Conservation (phyloP, 768 basidiomycete genomes). For the Leccinellum luteum region DNA sequence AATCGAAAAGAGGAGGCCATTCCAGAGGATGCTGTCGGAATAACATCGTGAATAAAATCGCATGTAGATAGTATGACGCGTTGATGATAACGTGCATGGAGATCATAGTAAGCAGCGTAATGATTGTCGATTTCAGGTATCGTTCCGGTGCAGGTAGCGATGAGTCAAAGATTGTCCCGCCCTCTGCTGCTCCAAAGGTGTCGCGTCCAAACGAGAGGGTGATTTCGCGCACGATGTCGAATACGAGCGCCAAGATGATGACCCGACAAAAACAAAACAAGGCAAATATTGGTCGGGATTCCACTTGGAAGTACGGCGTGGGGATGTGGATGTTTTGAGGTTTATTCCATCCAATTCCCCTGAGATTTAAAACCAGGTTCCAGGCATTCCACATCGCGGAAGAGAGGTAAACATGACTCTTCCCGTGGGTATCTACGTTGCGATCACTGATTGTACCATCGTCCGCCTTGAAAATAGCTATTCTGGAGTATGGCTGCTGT, state of each 20-base stretch:
- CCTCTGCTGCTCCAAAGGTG: slow-evolving; percentile 34
- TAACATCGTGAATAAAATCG: slow-evolving; percentile 43
- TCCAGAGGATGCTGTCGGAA: slow-evolving; percentile 48
- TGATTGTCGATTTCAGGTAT: slow-evolving; percentile 41
- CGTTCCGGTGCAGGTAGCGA: slow-evolving; percentile 31
- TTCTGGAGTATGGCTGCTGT: slow-evolving; percentile 10
- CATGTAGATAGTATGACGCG: slow-evolving; percentile 38
- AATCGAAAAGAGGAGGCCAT: slow-evolving; percentile 64
- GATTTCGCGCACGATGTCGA: slow-evolving; percentile 2
- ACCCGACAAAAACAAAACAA: slow-evolving; percentile 15
- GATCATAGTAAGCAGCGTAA: slow-evolving; percentile 45
- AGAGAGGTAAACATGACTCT: slow-evolving; percentile 1
- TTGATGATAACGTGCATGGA: slow-evolving; percentile 46
- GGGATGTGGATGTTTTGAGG: slow-evolving; percentile 13
- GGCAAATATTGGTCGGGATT: slow-evolving; percentile 20
- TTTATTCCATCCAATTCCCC: slow-evolving; percentile 30
- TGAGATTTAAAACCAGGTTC: slow-evolving; percentile 24
- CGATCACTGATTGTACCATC: not conserved
- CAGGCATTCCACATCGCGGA: slow-evolving; percentile 28
- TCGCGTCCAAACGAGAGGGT: slow-evolving; percentile 34
- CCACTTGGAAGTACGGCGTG: slow-evolving; percentile 9
- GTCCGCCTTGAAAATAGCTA: slow-evolving; percentile 3
- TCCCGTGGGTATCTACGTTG: not conserved
- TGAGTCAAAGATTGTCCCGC: slow-evolving; percentile 38
- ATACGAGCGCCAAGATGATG: not conserved